These are phyloP conservation scores for Clavispora carvajalis DNA, from an alignment of 805 yeast genomes.

Conservation along the genomic window DNA sequence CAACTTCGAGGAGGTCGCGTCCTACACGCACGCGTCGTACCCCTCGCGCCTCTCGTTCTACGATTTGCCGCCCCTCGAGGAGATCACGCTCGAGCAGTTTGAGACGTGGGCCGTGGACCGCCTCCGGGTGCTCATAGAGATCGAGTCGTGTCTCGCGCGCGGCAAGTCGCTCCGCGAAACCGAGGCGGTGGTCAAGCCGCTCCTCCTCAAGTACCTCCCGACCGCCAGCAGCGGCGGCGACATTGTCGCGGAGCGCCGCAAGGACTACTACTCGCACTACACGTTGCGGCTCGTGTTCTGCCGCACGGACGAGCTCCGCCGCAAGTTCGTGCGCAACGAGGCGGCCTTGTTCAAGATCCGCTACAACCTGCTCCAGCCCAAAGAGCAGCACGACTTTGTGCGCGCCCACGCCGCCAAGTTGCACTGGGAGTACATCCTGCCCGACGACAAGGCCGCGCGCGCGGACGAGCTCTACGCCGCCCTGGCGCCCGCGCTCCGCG, in stretches of 20 bases:
- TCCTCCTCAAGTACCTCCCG: constrained; percentile 62
- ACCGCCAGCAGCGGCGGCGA: constrained; percentile 38
- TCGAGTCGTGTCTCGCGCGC: constrained; percentile 69
- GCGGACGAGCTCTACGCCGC: constrained; percentile 51
- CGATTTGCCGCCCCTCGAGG: constrained; percentile 70
- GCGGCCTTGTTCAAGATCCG: constrained; percentile 68
- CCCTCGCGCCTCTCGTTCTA: constrained; percentile 70
- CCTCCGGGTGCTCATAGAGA: constrained; percentile 73
- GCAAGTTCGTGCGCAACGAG: constrained; percentile 75
- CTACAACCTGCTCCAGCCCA: constrained; percentile 53
- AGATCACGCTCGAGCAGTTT: constrained; percentile 86
- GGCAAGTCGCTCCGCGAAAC: constrained; percentile 61
- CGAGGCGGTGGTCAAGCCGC: constrained; percentile 59
- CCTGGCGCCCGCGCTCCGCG: constrained; percentile 40
- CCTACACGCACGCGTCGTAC: constrained; percentile 34
- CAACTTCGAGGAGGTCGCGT: constrained; percentile 45
- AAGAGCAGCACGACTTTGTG: constrained; percentile 72
- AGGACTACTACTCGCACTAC: constrained; percentile 90
- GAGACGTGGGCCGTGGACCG: constrained; percentile 96
- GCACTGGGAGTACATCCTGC: constrained; percentile 64
- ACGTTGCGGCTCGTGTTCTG: constrained; percentile 87
- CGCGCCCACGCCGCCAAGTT: constrained; percentile 47
- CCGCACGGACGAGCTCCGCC: constrained; percentile 75
- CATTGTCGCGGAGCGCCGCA: constrained; percentile 57
- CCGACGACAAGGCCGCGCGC: constrained; percentile 53